phyloP scores from a whole-genome alignment of 768 basidiomycete genomes.

The Tremella fuciformis region DNA sequence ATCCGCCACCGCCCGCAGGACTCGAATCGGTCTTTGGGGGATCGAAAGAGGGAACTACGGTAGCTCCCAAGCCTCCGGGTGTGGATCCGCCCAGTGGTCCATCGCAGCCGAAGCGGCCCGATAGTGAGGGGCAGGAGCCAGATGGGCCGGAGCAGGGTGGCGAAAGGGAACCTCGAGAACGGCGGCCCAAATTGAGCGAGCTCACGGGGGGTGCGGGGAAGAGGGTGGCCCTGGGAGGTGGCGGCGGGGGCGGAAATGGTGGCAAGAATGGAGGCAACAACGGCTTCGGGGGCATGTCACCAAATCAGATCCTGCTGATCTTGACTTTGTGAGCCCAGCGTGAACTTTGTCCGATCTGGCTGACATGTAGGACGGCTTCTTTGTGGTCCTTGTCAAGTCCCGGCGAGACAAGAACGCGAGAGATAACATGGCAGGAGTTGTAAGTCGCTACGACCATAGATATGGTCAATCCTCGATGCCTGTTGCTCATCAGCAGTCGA shows the following conservation, averaged over 20 bases:
- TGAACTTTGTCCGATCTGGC: background rate
- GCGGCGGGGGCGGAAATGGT: constrained; percentile 40
- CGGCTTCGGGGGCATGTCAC: constrained; percentile 39
- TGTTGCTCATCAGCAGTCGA: constrained; percentile 54
- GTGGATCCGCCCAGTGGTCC: constrained; percentile 38
- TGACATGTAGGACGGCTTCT: constrained; percentile 37
- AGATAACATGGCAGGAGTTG: constrained; percentile 99
- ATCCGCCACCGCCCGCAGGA: constrained; percentile 40
- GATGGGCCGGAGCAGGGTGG: constrained; percentile 19
- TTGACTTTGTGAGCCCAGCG: constrained; percentile 29
- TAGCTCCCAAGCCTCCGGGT: constrained; percentile 43
- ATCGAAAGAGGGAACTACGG: constrained; percentile 23
- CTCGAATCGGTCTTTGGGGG: constrained; percentile 44
- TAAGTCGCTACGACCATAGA: constrained; percentile 33
- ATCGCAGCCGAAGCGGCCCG: constrained; percentile 35
- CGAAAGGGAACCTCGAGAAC: constrained; percentile 18
- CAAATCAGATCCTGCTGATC: constrained; percentile 46
- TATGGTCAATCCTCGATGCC: background rate
- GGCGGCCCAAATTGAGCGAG: constrained; percentile 37
- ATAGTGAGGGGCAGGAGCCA: constrained; percentile 22
- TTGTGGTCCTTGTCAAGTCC: constrained; percentile 44
- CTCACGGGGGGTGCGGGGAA: constrained; percentile 32
- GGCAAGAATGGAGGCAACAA: constrained; percentile 32
- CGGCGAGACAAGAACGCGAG: constrained; percentile 57
- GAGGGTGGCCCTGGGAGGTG: constrained; percentile 39